Conservation (phyloP, 768 basidiomycete genomes). For the Roridomyces roridus region DNA sequence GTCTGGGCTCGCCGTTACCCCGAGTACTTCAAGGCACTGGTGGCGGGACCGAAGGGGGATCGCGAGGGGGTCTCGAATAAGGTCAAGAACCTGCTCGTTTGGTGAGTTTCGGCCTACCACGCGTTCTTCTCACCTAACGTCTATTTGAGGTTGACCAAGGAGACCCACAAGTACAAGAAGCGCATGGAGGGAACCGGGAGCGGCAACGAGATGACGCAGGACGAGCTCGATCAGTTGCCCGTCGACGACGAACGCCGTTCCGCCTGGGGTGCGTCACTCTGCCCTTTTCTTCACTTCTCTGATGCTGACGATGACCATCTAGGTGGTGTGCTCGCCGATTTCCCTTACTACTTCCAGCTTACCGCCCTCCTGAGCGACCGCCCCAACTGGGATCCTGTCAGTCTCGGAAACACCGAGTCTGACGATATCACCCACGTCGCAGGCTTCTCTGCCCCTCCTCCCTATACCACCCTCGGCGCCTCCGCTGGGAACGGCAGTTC, state of each 20-base stretch:
- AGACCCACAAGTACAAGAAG: background rate
- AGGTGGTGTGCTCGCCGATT: background rate
- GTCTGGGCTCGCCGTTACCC: too few species aligned
- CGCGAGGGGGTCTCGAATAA: background rate
- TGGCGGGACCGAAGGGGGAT: too few species aligned
- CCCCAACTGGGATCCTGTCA: background rate
- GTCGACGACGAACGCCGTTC: background rate
- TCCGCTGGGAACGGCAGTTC: too few species aligned
- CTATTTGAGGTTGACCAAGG: background rate
- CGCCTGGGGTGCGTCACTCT: background rate
- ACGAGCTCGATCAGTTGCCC: background rate
- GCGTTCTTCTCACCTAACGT: too few species aligned
- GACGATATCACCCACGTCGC: background rate
- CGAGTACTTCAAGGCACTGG: too few species aligned
- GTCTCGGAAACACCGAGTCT: background rate
- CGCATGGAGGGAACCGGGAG: background rate
- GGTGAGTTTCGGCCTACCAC: background rate
- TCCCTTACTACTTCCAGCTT: background rate
- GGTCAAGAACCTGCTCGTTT: background rate
- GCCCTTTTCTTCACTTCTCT: too few species aligned
- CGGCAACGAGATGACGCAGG: conserved; percentile 2
- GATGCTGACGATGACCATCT: too few species aligned
- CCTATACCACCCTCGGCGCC: background rate
- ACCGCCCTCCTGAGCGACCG: background rate
- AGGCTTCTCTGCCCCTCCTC: background rate